Evolutionary conservation across 2,329 filamentous ascomycete genomes (phyloP), one percentile per base, ranked within the genome.

Genomic region (Colletotrichum truncatum): DNA sequence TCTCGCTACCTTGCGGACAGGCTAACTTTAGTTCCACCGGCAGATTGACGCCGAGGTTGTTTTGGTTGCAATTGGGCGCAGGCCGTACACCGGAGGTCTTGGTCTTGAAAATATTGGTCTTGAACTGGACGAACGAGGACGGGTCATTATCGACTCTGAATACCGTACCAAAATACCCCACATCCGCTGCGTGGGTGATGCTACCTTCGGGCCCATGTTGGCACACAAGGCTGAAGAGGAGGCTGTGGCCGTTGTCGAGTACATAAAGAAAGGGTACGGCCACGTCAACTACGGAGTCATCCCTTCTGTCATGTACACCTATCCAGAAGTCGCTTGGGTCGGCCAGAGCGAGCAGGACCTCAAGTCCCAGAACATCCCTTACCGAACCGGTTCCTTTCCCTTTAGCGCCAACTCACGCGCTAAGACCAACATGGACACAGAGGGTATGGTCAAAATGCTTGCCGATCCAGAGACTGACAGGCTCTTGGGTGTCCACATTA

Each of bases 141-240:
- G 96, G 74, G 87, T 99, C 69, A 92, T 99, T 74, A 98, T 99
- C 77, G 96, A 99, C 85, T 94, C 94, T 73, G 95, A 99, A 82
- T 99, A 97, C 88, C 94, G 96, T 82, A 99, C 96, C 76, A 98
- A 98, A 85, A 85, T 96, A 71, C 93, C 94, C 49, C 96, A 99
- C 84, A 98, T 99, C 80, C 94, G 96, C 74, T 96, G 95, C 74
- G 92, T 98, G 71, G 96, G 96, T 76, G 96, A 98, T 80, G 93
- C 89, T 76, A 99, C 96, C 48, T 99, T 99, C 79, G 96, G 96
- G 9, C 94, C 94, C 75, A 99, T 99, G 96, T 90, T 99, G 75
- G 96, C 96, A 58, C 96, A 99, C 88, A 99, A 99, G 88, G 96
- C 96, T 54, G 96, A 99, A 83, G 96, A 99, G 83, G 96, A 99